These are phyloP conservation scores for Hordeum vulgare DNA, from an alignment of 176 grass and related monocot species.

Conservation along the genomic window MorexV3_pseudomolecules_assembly NC_058523.1:548165063-548165562, in stretches of 20 bases:
- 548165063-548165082: background rate
- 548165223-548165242: background rate
- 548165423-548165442: background rate
- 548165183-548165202: background rate
- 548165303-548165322: constrained; percentile 28
- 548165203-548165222: background rate
- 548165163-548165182: constrained; percentile 8
- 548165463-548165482: background rate
- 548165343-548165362: background rate
- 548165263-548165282: constrained; percentile 11
- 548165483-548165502: background rate
- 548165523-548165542: background rate
- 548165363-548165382: background rate
- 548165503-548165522: background rate
- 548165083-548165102: background rate
- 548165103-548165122: constrained; percentile 11
- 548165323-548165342: background rate
- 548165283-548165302: constrained; percentile 11
- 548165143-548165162: background rate
- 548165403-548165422: background rate
- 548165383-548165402: background rate
- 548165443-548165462: background rate
- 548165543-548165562: background rate
- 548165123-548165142: background rate
- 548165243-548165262: background rate